phyloP scores from a whole-genome alignment of 1,284 basidiomycete genomes.

The Pyrrhoderma lamaoense region DNA sequence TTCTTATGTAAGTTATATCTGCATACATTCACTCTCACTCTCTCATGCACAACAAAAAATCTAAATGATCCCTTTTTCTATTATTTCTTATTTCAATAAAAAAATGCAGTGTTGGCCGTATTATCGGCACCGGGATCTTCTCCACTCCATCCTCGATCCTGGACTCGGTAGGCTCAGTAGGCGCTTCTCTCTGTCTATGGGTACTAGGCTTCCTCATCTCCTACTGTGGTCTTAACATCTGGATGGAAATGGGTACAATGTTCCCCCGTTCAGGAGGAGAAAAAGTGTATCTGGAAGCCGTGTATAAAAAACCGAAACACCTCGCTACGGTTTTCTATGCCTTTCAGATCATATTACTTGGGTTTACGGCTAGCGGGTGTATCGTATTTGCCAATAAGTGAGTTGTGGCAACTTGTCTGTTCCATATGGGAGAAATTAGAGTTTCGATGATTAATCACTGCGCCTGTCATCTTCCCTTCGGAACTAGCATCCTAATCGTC shows the following conservation, averaged over 20 bases:
- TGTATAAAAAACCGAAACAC: slow-evolving; percentile 39
- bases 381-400: slow-evolving; percentile 44
- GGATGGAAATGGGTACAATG: slow-evolving; percentile 51
- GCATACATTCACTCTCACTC: too few species aligned
- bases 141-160: slow-evolving; percentile 55
- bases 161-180: slow-evolving; percentile 40
- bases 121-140: slow-evolving; percentile 60
- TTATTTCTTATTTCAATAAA: neutral
- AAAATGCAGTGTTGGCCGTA: slow-evolving; percentile 36
- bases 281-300: slow-evolving; percentile 47
- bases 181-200: slow-evolving; percentile 51
- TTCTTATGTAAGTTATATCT: slow-evolving; percentile 33
- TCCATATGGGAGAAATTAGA: neutral
- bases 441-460: too few species aligned
- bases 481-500: slow-evolving; percentile 39
- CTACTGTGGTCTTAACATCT: slow-evolving; percentile 45
- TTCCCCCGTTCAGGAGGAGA: slow-evolving; percentile 50
- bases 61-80: neutral
- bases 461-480: too few species aligned
- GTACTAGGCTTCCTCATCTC: slow-evolving; percentile 47
- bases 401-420: too few species aligned
- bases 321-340: slow-evolving; percentile 44
- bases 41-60: too few species aligned
- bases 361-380: slow-evolving; percentile 49
- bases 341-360: slow-evolving; percentile 40